Percentiles rank a stretch among this genome's conserved stretches.
These are phyloP conservation scores for Tarenaya hassleriana DNA, from an alignment of 345 rosid species.

Conservation along the genomic window DNA sequence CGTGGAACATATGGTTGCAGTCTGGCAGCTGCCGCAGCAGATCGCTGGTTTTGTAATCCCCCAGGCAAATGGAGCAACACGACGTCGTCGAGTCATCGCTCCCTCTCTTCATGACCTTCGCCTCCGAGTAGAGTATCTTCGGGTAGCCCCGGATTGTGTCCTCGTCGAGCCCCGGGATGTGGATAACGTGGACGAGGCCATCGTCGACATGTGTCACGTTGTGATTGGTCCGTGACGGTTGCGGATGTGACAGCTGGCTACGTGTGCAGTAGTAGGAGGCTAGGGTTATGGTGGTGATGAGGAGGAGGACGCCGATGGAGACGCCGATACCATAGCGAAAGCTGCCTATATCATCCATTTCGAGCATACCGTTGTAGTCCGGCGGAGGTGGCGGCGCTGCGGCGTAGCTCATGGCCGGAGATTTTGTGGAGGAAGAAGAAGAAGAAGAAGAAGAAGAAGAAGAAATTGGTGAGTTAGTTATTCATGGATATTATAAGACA, in stretches of 20 bases:
- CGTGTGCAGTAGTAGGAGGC: constrained; percentile 47
- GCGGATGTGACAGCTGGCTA: constrained; percentile 27
- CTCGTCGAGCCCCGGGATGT: constrained; percentile 55
- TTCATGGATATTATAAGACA: constrained; percentile 21
- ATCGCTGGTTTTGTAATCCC: constrained; percentile 61
- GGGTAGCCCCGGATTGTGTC: constrained; percentile 66
- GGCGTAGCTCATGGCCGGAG: constrained; percentile 15
- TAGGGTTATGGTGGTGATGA: constrained; percentile 44
- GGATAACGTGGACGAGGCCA: constrained; percentile 25
- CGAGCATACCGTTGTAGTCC: constrained; percentile 23
- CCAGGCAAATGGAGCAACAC: constrained; percentile 80
- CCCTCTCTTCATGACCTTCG: constrained; percentile 22
- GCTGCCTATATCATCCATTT: constrained; percentile 31
- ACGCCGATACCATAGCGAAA: constrained; percentile 49
- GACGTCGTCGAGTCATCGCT: constrained; percentile 34
- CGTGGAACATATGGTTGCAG: constrained; percentile 71
- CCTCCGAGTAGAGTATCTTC: constrained; percentile 63
- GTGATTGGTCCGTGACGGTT: constrained; percentile 8
- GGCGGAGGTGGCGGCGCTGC: constrained; percentile 22
- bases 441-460: constrained; percentile 7
- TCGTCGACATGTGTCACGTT: constrained; percentile 12
- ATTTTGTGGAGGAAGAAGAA: constrained; percentile 7
- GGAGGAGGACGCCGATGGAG: constrained; percentile 42
- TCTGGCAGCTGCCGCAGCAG: constrained; percentile 58
- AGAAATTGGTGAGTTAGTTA: constrained; percentile 20